phyloP scores from a whole-genome alignment of 176 grass and related monocot species.

The Aegilops bicornis region DNA sequence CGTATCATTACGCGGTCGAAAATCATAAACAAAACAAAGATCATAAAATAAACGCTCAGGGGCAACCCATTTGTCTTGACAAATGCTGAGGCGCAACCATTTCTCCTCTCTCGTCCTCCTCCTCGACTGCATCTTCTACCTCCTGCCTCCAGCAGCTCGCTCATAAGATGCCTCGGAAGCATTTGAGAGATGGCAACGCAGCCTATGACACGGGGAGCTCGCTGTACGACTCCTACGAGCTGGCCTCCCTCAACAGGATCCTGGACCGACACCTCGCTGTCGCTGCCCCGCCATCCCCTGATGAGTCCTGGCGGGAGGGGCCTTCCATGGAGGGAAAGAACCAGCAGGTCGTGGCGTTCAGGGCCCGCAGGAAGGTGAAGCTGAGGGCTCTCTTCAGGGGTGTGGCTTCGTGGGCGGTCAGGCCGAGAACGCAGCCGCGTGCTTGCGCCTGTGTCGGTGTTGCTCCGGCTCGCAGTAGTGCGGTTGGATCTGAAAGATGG shows the following conservation, averaged over 20 bases:
- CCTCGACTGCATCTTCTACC: background rate
- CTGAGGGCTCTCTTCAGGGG: conserved; percentile 36
- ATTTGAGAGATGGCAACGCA: background rate
- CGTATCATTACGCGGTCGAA: background rate
- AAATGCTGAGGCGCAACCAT: background rate
- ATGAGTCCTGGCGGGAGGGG: background rate
- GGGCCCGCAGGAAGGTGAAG: conserved; percentile 31
- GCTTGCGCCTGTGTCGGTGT: conserved; percentile 10
- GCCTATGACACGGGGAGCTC: conserved; percentile 77
- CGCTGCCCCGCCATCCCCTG: conserved; percentile 3
- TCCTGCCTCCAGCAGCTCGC: background rate
- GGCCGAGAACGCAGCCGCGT: conserved; percentile 8
- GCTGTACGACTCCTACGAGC: conserved; percentile 72
- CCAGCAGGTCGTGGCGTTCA: background rate
- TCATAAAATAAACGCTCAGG: background rate
- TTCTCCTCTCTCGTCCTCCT: background rate
- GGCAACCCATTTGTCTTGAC: background rate
- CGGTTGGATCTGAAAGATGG: conserved; percentile 5
- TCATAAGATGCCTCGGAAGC: conserved; percentile 32
- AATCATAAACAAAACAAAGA: background rate
- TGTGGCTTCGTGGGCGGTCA: conserved; percentile 23
- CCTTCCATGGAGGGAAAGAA: background rate
- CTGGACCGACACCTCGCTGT: conserved; percentile 44
- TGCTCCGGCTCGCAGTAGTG: background rate
- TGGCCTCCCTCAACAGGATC: conserved; percentile 54